Percentiles rank a stretch among this genome's conserved stretches.
Evolutionary conservation across 257 asterid genomes (phyloP).

Genomic region (Solanum infundibuliforme): DNA sequence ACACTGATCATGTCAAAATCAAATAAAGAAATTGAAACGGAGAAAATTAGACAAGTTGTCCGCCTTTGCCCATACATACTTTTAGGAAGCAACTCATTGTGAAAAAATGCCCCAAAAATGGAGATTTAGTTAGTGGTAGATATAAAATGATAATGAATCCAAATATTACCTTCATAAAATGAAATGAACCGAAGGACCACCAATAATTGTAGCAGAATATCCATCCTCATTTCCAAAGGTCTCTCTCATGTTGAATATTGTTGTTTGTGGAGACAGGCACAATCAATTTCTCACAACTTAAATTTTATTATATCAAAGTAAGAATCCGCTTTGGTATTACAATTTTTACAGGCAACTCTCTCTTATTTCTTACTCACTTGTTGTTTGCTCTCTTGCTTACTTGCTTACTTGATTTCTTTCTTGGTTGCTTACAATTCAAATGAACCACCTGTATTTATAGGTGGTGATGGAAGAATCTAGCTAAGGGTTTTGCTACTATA

Average conservation of each 20-base stretch:
- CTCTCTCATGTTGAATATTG: background rate
- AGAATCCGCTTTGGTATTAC: too few relatives aligned
- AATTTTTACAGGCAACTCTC: too few relatives aligned
- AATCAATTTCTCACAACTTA: too few relatives aligned
- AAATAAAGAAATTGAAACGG: background rate
- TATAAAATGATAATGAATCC: conserved; percentile 14
- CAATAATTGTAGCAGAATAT: conserved; percentile 3
- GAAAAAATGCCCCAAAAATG: background rate
- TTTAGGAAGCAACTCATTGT: background rate
- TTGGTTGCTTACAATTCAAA: too few relatives aligned
- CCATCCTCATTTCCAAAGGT: conserved; percentile 2
- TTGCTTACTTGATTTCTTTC: too few relatives aligned
- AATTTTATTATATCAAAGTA: too few relatives aligned
- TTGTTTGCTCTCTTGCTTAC: too few relatives aligned
- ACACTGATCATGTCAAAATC: background rate
- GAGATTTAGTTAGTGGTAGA: background rate
- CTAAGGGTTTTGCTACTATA: too few relatives aligned
- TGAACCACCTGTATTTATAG: too few relatives aligned
- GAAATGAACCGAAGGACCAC: conserved; percentile 20
- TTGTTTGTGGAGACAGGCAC: too few relatives aligned
- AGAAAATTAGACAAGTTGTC: background rate
- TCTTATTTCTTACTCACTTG: too few relatives aligned
- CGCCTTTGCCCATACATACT: background rate
- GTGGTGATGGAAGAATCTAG: too few relatives aligned
- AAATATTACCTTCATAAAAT: background rate